Evolutionary conservation across 257 asterid species (phyloP).

Genomic region (Nicotiana otophora): DNA sequence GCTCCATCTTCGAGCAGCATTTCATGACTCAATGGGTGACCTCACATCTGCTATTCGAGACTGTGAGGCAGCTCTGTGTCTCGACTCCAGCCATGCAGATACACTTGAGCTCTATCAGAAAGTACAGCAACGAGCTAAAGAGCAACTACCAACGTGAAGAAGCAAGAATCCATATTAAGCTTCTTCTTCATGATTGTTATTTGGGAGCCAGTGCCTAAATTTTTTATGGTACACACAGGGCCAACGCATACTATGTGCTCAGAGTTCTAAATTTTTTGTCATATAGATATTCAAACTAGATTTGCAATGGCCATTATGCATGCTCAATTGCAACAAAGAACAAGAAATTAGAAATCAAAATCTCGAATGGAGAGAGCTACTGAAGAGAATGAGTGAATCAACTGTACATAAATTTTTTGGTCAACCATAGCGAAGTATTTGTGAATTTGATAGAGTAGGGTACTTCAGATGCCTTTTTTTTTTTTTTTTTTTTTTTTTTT

Average conservation of each 20-base stretch:
- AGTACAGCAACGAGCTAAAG: slow-evolving; percentile 38
- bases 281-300: slow-evolving; percentile 22
- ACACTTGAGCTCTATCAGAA: slow-evolving; percentile 60
- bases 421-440: slow-evolving; percentile 12
- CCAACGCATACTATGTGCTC: slow-evolving; percentile 12
- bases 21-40: slow-evolving; percentile 77
- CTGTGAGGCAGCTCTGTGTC: slow-evolving; percentile 90
- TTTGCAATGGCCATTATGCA: slow-evolving; percentile 9
- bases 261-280: slow-evolving; percentile 18
- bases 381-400: slow-evolving; percentile 19
- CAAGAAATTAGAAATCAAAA: slow-evolving; percentile 15
- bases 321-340: slow-evolving; percentile 6
- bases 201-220: slow-evolving; percentile 14
- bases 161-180: slow-evolving; percentile 19
- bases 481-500: neutral
- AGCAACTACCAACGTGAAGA: slow-evolving; percentile 37
- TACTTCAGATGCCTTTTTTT: neutral
- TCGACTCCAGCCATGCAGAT: slow-evolving; percentile 67
- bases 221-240: slow-evolving; percentile 21
- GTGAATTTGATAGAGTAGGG: slow-evolving; percentile 5
- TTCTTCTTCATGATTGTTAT: slow-evolving; percentile 11
- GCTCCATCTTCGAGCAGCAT: slow-evolving; percentile 93
- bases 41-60: slow-evolving; percentile 51
- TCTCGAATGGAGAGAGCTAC: slow-evolving; percentile 6
- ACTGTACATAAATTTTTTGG: slow-evolving; percentile 29